Conservation (phyloP, 208 protist species). For the Leishmania aethiopica region DNA sequence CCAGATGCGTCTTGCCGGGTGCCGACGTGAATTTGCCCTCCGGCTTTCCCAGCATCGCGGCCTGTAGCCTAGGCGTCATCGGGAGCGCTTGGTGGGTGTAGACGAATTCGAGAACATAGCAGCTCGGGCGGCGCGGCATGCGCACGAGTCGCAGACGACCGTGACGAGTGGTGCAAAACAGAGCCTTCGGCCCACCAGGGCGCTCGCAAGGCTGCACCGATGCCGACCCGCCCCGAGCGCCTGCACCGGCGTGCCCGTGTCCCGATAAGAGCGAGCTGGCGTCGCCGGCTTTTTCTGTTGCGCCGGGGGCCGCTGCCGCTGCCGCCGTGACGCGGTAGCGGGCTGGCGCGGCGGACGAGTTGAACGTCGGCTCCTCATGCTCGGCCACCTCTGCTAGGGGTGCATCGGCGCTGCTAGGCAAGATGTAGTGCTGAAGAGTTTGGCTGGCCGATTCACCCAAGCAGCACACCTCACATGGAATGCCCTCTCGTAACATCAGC, state of each 20-base stretch:
- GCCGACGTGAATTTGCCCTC: slow-evolving; percentile 16
- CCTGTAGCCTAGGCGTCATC: slow-evolving; percentile 35
- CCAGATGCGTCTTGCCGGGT: slow-evolving; percentile 28
- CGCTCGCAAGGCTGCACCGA: slow-evolving; percentile 3
- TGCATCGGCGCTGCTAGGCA: slow-evolving; percentile 27
- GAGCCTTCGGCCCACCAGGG: neutral
- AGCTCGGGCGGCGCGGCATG: slow-evolving; percentile 32
- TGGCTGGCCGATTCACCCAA: slow-evolving; percentile 36
- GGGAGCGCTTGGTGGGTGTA: slow-evolving; percentile 62
- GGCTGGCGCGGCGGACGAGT: slow-evolving; percentile 7
- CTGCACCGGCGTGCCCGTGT: neutral
- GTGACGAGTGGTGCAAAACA: slow-evolving; percentile 31
- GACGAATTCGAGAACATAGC: slow-evolving; percentile 72
- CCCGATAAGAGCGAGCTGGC: neutral
- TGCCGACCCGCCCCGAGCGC: neutral
- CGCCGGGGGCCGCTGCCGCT: neutral
- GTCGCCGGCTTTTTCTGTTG: neutral
- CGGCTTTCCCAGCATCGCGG: slow-evolving; percentile 30
- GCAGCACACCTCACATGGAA: slow-evolving; percentile 70
- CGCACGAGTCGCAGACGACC: slow-evolving; percentile 51
- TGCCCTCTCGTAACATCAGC: slow-evolving; percentile 69
- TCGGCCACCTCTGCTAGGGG: slow-evolving; percentile 23
- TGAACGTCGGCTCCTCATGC: slow-evolving; percentile 1
- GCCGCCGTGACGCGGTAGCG: slow-evolving; percentile 10
- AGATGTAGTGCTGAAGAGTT: slow-evolving; percentile 34